Conservation (phyloP, 1,284 basidiomycete genomes). For the Pholiota adiposa region DNA sequence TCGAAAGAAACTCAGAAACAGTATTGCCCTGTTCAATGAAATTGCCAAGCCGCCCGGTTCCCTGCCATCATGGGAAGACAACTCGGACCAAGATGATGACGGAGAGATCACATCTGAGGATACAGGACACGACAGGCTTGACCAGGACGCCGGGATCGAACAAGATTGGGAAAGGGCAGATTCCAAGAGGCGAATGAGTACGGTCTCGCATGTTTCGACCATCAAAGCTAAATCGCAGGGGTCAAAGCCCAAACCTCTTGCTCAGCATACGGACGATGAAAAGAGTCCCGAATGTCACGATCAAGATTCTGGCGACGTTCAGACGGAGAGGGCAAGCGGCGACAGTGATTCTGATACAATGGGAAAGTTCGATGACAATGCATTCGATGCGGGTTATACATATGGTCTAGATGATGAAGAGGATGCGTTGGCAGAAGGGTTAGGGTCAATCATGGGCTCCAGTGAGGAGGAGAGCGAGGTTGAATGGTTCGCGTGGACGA, state of each 20-base stretch:
- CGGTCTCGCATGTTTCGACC: conserved; percentile 19
- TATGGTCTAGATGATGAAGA: conserved; percentile 15
- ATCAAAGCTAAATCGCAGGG: conserved; percentile 12
- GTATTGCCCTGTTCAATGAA: not conserved
- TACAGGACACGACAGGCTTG: not conserved
- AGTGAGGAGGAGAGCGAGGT: conserved; percentile 20
- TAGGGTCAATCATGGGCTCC: conserved; percentile 11
- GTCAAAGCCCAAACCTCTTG: not conserved
- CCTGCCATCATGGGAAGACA: not conserved
- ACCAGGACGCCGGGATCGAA: not conserved
- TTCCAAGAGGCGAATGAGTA: conserved; percentile 18
- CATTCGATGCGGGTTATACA: not conserved
- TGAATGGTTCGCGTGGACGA: conserved; percentile 23
- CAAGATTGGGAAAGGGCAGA: conserved; percentile 1
- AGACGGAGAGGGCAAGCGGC: not conserved
- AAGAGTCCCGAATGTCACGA: not conserved
- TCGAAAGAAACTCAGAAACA: not conserved
- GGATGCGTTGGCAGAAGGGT: conserved; percentile 7
- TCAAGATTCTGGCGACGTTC: not conserved
- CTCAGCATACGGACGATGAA: not conserved
- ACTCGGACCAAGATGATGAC: not conserved
- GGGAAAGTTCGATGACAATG: not conserved
- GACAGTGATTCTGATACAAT: conserved; percentile 3
- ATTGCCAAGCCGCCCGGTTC: not conserved
- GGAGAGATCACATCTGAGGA: conserved; percentile 1